phyloP scores from a whole-genome alignment of 345 rosid genomes.

The Gossypium bickii region DNA sequence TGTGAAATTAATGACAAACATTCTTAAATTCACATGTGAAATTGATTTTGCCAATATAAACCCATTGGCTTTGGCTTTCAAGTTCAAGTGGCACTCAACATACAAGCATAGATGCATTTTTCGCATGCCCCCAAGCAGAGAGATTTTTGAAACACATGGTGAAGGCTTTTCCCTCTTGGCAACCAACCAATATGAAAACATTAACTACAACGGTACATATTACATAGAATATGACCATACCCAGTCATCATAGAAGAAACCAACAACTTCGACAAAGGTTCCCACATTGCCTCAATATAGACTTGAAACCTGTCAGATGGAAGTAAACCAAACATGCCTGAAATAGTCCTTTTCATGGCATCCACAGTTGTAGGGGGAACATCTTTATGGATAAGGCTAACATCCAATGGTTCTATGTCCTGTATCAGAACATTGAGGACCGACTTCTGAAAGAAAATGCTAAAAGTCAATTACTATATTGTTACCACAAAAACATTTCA shows the following conservation, averaged over 20 bases:
- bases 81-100: neutral
- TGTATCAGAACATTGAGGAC: conserved; percentile 61
- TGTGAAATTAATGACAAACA: neutral
- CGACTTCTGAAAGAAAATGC: conserved; percentile 47
- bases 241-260: conserved; percentile 97
- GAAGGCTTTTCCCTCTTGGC: neutral
- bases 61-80: neutral
- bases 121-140: neutral
- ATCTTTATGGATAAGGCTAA: conserved; percentile 81
- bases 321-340: conserved; percentile 93
- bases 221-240: conserved; percentile 38
- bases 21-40: neutral
- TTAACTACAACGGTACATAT: neutral
- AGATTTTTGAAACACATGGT: neutral
- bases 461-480: conserved; percentile 4
- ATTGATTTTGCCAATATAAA: neutral
- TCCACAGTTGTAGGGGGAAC: conserved; percentile 76
- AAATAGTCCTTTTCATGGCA: conserved; percentile 95
- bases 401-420: conserved; percentile 87
- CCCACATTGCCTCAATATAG: conserved; percentile 84
- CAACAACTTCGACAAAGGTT: conserved; percentile 78
- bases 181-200: neutral
- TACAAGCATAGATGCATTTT: neutral
- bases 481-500: neutral
- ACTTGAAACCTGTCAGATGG: conserved; percentile 92